phyloP scores from a whole-genome alignment of 2,329 filamentous ascomycete species.

The Trichoderma endophyticum region DNA sequence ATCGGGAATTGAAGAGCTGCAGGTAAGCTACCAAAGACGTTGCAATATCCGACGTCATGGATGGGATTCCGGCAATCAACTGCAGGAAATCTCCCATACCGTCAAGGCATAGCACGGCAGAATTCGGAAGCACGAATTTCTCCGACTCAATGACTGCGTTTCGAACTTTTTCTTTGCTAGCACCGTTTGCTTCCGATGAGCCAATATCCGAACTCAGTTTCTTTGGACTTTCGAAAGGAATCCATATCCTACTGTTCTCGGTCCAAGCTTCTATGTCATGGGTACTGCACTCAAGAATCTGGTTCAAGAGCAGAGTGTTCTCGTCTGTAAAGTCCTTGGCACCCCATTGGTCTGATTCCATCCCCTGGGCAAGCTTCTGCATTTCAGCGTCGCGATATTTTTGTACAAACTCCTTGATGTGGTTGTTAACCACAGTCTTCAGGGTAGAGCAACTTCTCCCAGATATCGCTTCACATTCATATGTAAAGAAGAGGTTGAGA shows the following conservation, averaged over 20 bases:
- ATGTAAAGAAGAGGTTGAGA: conserved; percentile 77
- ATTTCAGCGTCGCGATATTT: conserved; percentile 68
- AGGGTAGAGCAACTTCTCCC: conserved; percentile 72
- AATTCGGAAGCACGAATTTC: conserved; percentile 79
- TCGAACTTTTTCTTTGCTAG: conserved; percentile 61
- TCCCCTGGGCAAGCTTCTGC: conserved; percentile 69
- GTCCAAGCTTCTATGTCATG: conserved; percentile 67
- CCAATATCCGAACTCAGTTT: conserved; percentile 33
- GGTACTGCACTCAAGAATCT: conserved; percentile 67
- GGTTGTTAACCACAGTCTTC: conserved; percentile 75
- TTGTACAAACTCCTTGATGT: conserved; percentile 78
- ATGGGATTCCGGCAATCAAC: conserved; percentile 80
- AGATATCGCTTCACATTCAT: conserved; percentile 82
- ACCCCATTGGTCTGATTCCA: conserved; percentile 79
- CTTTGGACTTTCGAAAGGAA: conserved; percentile 42
- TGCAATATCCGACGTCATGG: conserved; percentile 81
- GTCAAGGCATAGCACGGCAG: conserved; percentile 74
- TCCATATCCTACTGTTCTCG: conserved; percentile 57
- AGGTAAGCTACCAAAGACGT: conserved; percentile 78
- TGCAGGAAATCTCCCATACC: conserved; percentile 81
- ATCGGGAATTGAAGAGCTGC: conserved; percentile 91
- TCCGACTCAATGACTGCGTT: conserved; percentile 79
- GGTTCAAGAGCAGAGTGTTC: conserved; percentile 57
- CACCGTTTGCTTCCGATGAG: conserved; percentile 45
- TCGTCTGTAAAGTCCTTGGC: conserved; percentile 69